A percentile compares a stretch with the other conserved stretches of the same genome.
phyloP scores from a whole-genome alignment of 1,284 basidiomycete species.

The Ustilago tritici region DNA sequence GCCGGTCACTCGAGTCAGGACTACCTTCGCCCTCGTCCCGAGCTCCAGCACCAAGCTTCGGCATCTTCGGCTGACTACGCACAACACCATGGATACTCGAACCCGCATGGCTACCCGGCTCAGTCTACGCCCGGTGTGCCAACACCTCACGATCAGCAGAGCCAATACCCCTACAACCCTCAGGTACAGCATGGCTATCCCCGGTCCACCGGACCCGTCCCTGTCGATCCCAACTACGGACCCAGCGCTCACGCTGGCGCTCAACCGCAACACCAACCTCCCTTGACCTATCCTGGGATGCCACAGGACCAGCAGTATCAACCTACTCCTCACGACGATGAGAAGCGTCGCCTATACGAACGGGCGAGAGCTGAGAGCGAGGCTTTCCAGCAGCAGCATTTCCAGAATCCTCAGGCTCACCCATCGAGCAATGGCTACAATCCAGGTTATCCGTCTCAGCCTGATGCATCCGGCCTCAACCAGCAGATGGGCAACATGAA shows the following conservation, averaged over 20 bases:
- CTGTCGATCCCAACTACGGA: constrained; percentile 16
- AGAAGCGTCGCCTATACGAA: constrained; percentile 65
- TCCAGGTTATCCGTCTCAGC: constrained; percentile 25
- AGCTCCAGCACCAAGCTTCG: constrained; percentile 43
- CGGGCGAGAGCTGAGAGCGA: constrained; percentile 63
- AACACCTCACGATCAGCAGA: constrained; percentile 70
- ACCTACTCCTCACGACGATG: constrained; percentile 57
- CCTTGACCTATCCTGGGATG: constrained; percentile 15
- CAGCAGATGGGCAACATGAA: constrained; percentile 39
- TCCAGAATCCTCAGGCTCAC: constrained; percentile 19
- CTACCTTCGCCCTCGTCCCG: constrained; percentile 41
- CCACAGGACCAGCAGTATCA: constrained; percentile 31
- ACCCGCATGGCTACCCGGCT: constrained; percentile 22
- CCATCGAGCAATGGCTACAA: constrained; percentile 19
- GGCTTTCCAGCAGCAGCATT: constrained; percentile 60
- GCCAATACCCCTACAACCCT: constrained; percentile 49
- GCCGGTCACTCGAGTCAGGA: constrained; percentile 47
- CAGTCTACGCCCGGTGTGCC: constrained; percentile 16
- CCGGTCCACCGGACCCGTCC: constrained; percentile 8
- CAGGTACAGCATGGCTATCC: constrained; percentile 30
- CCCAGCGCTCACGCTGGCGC: constrained; percentile 11
- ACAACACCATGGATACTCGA: constrained; percentile 31
- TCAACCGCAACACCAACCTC: constrained; percentile 22
- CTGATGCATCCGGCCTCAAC: constrained; percentile 23
- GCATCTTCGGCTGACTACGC: constrained; percentile 40